A percentile compares a stretch with the other conserved stretches of the same genome.
Conservation (phyloP, 331 rosid species). For the Rhamnella rubrinervis region DNA sequence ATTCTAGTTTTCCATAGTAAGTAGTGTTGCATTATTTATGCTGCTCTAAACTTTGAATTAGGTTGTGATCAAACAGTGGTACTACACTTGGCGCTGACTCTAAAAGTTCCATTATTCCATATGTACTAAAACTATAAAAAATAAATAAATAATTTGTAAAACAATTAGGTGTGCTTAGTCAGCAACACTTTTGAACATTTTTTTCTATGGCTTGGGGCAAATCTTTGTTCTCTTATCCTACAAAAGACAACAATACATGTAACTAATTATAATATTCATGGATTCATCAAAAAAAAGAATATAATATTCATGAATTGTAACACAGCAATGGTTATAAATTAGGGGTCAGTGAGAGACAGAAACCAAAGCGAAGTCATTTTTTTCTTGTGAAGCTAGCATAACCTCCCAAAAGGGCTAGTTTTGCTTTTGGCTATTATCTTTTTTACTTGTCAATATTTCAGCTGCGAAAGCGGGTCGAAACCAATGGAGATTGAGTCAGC, state of each 20-base stretch:
- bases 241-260: conserved; percentile 46
- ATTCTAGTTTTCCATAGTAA: neutral
- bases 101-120: conserved; percentile 17
- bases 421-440: too few species aligned
- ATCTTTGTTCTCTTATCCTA: conserved; percentile 29
- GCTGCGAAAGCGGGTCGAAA: neutral
- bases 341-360: neutral
- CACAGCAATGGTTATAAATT: conserved; percentile 44
- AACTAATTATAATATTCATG: conserved; percentile 20
- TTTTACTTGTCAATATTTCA: too few species aligned
- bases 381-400: conserved; percentile 23
- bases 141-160: neutral
- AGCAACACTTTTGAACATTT: conserved; percentile 19
- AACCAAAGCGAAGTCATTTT: conserved; percentile 23
- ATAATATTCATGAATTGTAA: conserved; percentile 10
- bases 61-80: neutral
- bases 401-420: conserved; percentile 1
- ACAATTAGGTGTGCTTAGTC: conserved; percentile 19
- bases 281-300: neutral
- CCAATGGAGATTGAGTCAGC: conserved; percentile 51
- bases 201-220: conserved; percentile 11
- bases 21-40: neutral
- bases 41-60: conserved; percentile 4
- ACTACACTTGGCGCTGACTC: too few species aligned
- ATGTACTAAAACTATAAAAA: neutral